These are phyloP conservation scores for Coemansia sp. DNA, from an alignment of 192 early-diverging fungal genomes.

Conservation along the genomic window DNA sequence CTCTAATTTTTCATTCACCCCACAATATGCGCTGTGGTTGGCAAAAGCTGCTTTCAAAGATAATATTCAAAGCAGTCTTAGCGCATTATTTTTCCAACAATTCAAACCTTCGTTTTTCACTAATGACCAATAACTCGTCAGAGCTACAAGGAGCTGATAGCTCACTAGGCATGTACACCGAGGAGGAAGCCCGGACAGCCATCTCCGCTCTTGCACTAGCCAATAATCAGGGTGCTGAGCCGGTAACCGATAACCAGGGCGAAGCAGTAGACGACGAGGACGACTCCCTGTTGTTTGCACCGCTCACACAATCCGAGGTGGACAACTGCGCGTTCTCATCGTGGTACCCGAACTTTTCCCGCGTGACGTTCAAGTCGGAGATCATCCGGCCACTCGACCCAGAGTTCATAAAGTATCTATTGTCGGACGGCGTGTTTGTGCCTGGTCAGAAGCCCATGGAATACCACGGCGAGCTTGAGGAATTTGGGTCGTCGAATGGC, in stretches of 20 bases:
- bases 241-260: background rate
- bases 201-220: background rate
- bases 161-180: background rate
- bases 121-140: background rate
- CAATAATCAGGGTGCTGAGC: background rate
- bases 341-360: conserved; percentile 75
- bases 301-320: conserved; percentile 64
- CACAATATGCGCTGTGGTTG: background rate
- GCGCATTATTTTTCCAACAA: no score
- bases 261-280: conserved; percentile 15
- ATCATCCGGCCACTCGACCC: conserved; percentile 69
- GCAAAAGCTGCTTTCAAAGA: no score
- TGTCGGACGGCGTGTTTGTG: conserved; percentile 82
- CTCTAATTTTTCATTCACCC: background rate
- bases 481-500: conserved; percentile 21
- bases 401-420: conserved; percentile 82
- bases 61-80: no score
- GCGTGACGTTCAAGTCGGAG: conserved; percentile 68
- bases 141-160: background rate
- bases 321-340: conserved; percentile 69
- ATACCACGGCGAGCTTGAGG: conserved; percentile 30
- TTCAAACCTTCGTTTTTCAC: background rate
- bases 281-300: conserved; percentile 45
- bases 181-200: conserved; percentile 4
- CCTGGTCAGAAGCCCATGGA: conserved; percentile 58